Base-by-base conservation (phyloP, 2,329 filamentous ascomycete species). In the Massarina eburnea region DNA sequence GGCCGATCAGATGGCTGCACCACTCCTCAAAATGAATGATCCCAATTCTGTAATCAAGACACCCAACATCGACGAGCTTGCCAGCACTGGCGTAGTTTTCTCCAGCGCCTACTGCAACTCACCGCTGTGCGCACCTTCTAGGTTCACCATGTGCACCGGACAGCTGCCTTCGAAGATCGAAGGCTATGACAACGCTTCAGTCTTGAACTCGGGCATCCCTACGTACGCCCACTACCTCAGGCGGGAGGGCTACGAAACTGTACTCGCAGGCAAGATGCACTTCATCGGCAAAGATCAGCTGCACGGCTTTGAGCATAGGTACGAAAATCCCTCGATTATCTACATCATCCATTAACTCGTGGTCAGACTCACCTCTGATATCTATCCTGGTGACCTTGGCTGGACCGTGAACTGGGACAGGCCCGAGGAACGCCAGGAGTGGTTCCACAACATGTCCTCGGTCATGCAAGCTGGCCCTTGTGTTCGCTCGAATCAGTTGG, bases 371-470 rank as follows among this genome's bases (percentile, higher is more conserved):
- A 96, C 91, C n/a, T 89, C 86, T 57, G 91, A 96, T 70, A 96
- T 96, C 66, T 96, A 96, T 71, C 91, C 91, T 1, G 91, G 87
- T 46, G 91, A 96, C 66, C 91, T 94, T 65, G 91, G 91, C 54
- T 96, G 91, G 91, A 86, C 86, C 10, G 91, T 96, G 53, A 91
- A 96, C 73, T 96, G 91, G 91, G 91, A 96, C 67, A 84, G 91
- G 69, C 91, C 91, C 36, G 74, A 91, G 26, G 84, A 83, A 32
- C 82, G 91, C 36, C 83, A 92, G 33, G 91, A 96, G 72, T 96
- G 91, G 89, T 96, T 66, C 68, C 91, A 96, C 77, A 96, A 96
- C 69, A 91, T 91, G 73, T 91, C 89, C 63, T 96, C 91, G 6
- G 92, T 96, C 58, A 77, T 92, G 62, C 90, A 96, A 70, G 91